Conservation (phyloP, 2,329 filamentous ascomycete species). For the Orbilia brochopaga region DNA sequence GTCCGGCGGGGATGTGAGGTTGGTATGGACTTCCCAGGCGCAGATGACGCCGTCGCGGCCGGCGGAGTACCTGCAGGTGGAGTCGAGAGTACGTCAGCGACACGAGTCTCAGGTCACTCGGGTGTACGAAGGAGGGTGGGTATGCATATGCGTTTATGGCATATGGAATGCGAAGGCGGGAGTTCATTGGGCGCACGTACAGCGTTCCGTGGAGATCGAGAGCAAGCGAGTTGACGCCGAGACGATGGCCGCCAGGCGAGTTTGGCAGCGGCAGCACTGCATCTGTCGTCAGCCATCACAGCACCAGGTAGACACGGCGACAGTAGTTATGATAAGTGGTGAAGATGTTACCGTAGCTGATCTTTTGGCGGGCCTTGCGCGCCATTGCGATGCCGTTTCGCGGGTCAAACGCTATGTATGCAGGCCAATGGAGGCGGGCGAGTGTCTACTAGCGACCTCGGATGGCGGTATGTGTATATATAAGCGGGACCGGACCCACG, state of each 20-base stretch:
- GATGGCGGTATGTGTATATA: no score
- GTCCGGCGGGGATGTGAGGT: slow-evolving; percentile 62
- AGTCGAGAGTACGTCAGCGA: slow-evolving; percentile 52
- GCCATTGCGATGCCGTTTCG: slow-evolving; percentile 61
- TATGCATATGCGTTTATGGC: slow-evolving; percentile 35
- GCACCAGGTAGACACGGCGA: slow-evolving; percentile 7
- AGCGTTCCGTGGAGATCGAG: slow-evolving; percentile 86
- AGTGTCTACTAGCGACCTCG: not conserved
- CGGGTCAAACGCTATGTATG: not conserved
- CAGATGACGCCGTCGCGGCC: slow-evolving; percentile 95
- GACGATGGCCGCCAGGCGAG: slow-evolving; percentile 80
- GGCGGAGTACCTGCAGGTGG: slow-evolving; percentile 77
- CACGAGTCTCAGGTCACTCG: not conserved
- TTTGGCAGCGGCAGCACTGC: slow-evolving; percentile 74
- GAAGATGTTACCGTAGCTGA: slow-evolving; percentile 68
- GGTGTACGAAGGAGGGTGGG: not conserved
- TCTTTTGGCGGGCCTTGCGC: slow-evolving; percentile 72
- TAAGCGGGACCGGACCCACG: no score
- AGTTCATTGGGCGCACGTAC: slow-evolving; percentile 63
- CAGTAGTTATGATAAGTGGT: slow-evolving; percentile 28
- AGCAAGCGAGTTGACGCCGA: slow-evolving; percentile 92
- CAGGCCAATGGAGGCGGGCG: slow-evolving; percentile 2
- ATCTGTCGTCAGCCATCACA: slow-evolving; percentile 35
- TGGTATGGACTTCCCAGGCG: slow-evolving; percentile 86
- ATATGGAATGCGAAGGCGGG: not conserved